Evolutionary conservation across 192 early-diverging fungal species (phyloP).

Genomic region (Geranomyces michiganensis): DNA sequence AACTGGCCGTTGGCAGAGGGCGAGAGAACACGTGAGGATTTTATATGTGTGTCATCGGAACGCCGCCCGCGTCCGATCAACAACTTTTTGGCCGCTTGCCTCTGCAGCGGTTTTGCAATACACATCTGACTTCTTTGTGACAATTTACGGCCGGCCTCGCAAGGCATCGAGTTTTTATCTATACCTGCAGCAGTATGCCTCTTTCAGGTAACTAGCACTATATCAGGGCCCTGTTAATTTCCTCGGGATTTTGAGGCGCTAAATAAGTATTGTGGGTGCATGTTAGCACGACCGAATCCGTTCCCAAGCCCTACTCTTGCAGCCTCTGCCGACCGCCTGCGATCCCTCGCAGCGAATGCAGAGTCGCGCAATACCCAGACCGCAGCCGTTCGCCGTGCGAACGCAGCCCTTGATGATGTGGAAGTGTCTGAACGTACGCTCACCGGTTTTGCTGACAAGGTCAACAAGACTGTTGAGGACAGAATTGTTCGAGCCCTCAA

Average conservation of each 20-base stretch:
- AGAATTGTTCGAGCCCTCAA: conserved; percentile 17
- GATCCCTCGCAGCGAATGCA: neutral
- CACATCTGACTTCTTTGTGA: too few species aligned
- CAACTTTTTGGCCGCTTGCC: neutral
- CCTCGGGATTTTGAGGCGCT: too few species aligned
- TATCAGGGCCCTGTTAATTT: too few species aligned
- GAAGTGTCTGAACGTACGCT: conserved; percentile 19
- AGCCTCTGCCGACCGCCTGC: conserved; percentile 4
- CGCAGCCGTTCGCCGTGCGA: conserved; percentile 3
- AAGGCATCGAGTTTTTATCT: too few species aligned
- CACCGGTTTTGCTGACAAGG: neutral
- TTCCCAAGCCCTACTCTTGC: conserved; percentile 2
- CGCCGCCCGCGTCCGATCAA: neutral
- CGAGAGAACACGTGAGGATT: too few species aligned
- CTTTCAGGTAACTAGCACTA: too few species aligned
- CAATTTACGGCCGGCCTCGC: too few species aligned
- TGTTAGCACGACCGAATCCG: neutral
- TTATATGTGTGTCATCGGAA: neutral
- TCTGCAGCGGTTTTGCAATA: neutral
- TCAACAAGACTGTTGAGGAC: conserved; percentile 23
- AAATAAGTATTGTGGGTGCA: too few species aligned
- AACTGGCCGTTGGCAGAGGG: too few species aligned
- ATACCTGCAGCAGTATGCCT: too few species aligned
- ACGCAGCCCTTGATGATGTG: conserved; percentile 30
- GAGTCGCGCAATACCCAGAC: conserved; percentile 7